These are phyloP conservation scores for Hymenoscyphus fructigenus DNA, from an alignment of 2,329 filamentous ascomycete species.

Conservation along the genomic window DNA sequence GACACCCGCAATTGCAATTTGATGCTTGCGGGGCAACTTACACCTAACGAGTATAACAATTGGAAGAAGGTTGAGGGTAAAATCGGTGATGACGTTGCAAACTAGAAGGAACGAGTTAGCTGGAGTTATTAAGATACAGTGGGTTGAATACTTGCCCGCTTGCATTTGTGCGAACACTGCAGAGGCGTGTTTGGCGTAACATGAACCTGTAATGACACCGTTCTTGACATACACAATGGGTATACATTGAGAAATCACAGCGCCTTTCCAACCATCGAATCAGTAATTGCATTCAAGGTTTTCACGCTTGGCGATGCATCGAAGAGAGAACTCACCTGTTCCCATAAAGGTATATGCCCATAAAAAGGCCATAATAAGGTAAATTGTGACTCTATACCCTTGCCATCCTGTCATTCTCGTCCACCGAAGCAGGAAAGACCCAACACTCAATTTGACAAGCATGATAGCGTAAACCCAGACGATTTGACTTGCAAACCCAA, in stretches of 20 bases:
- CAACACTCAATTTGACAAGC: conserved; percentile 1
- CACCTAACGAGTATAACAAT: neutral
- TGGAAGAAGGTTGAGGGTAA: neutral
- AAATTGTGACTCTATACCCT: neutral
- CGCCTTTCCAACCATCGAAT: neutral
- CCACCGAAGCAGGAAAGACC: neutral
- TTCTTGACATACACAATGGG: neutral
- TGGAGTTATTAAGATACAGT: neutral
- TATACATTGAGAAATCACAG: neutral
- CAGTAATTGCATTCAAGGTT: neutral
- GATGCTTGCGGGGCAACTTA: neutral
- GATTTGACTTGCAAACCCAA: neutral
- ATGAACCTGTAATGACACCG: neutral
- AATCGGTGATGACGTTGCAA: neutral
- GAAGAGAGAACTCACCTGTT: neutral
- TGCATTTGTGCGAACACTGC: neutral
- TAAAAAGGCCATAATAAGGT: neutral
- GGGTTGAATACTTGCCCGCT: neutral
- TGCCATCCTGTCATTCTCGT: neutral
- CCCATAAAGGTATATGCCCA: neutral
- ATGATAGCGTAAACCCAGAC: neutral
- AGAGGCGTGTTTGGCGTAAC: neutral
- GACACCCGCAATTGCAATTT: neutral
- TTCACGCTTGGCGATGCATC: neutral
- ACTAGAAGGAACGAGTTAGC: neutral